phyloP scores from a whole-genome alignment of 1,284 basidiomycete species.

The Cutaneotrichosporon arboriforme region DNA sequence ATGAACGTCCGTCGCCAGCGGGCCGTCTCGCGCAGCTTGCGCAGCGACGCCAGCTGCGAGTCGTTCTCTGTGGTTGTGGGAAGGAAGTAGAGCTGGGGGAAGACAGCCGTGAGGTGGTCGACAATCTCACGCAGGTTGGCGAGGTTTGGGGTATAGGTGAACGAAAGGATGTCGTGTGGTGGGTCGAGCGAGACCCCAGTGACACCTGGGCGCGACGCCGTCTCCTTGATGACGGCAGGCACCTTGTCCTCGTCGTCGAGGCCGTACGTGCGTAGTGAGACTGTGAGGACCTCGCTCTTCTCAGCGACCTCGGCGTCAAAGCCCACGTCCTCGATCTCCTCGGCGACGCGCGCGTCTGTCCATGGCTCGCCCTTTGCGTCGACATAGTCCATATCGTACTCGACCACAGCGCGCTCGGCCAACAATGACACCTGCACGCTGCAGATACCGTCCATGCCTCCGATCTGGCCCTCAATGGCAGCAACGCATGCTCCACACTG shows the following conservation, averaged over 20 bases:
- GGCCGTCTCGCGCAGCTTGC: conserved; percentile 83
- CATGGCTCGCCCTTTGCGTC: conserved; percentile 51
- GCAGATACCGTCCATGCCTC: conserved; percentile 73
- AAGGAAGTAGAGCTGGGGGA: conserved; percentile 44
- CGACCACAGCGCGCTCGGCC: conserved; percentile 84
- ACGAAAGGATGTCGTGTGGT: conserved; percentile 66
- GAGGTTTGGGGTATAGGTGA: conserved; percentile 69
- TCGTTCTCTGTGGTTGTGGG: conserved; percentile 39
- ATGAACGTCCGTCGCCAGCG: conserved; percentile 82
- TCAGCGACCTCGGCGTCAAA: conserved; percentile 48
- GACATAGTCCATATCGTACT: conserved; percentile 64
- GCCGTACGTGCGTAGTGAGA: conserved; percentile 44
- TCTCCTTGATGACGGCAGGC: conserved; percentile 22
- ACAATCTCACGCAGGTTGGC: conserved; percentile 78
- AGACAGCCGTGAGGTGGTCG: conserved; percentile 67
- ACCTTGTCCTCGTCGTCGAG: conserved; percentile 31
- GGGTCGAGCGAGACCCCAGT: conserved; percentile 63
- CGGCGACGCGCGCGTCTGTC: conserved; percentile 71
- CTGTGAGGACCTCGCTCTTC: conserved; percentile 33
- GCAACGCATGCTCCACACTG: conserved; percentile 52
- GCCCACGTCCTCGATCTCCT: conserved; percentile 52
- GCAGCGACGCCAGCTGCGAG: conserved; percentile 84
- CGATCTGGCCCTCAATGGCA: conserved; percentile 89
- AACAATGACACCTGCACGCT: conserved; percentile 88
- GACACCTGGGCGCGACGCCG: conserved; percentile 65